These are phyloP conservation scores for Melanomma pulvis-pyrius DNA, from an alignment of 495 filamentous ascomycete species.

Conservation along the genomic window DNA sequence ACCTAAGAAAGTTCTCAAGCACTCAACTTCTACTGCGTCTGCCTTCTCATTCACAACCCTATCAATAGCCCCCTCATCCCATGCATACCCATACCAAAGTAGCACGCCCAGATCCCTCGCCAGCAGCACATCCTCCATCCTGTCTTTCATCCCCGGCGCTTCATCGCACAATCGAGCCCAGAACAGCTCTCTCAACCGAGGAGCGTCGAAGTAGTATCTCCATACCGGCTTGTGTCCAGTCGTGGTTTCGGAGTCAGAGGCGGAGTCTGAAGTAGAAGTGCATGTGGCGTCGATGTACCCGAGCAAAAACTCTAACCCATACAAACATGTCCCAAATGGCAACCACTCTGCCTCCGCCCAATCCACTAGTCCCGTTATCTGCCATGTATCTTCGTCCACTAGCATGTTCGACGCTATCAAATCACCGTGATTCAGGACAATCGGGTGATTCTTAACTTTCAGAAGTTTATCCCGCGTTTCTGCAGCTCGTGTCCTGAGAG, in stretches of 20 bases:
- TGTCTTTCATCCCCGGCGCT: conserved; percentile 44
- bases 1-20: conserved; percentile 44
- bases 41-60: conserved; percentile 54
- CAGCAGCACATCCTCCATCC: conserved; percentile 43
- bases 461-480: conserved; percentile 43
- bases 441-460: conserved; percentile 49
- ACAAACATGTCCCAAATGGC: conserved; percentile 59
- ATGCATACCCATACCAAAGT: conserved; percentile 63
- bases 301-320: conserved; percentile 59
- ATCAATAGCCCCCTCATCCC: conserved; percentile 58
- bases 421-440: conserved; percentile 62
- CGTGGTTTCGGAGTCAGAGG: background rate
- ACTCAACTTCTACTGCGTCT: conserved; percentile 54
- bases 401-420: conserved; percentile 65
- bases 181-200: conserved; percentile 50
- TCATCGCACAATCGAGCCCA: conserved; percentile 49
- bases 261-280: background rate
- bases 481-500: conserved; percentile 39
- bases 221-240: conserved; percentile 33
- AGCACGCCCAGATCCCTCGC: conserved; percentile 57
- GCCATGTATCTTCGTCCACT: conserved; percentile 71
- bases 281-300: conserved; percentile 44
- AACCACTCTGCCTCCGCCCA: conserved; percentile 64
- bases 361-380: conserved; percentile 57
- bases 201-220: conserved; percentile 49